phyloP scores from a whole-genome alignment of 2,329 filamentous ascomycete genomes.

The Fusarium sp. region DNA sequence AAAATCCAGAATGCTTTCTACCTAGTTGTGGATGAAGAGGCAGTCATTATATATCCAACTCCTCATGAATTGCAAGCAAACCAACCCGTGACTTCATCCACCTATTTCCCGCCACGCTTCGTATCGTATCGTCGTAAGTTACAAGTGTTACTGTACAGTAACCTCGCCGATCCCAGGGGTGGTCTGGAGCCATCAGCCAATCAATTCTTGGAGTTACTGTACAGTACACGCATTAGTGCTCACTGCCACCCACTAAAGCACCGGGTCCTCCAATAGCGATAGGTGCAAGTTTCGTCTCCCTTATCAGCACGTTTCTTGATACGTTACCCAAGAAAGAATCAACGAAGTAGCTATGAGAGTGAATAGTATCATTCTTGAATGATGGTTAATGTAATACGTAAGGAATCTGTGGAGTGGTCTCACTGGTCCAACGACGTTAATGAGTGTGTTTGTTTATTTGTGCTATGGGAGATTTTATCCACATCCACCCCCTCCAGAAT shows the following conservation, averaged over 20 bases:
- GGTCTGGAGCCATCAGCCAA: not conserved
- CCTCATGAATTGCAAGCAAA: not conserved
- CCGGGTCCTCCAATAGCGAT: not conserved
- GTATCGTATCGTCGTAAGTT: not conserved
- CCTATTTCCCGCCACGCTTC: not conserved
- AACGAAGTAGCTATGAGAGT: not conserved
- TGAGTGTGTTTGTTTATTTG: not conserved
- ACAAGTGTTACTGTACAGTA: conserved; percentile 15
- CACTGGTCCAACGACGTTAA: not conserved
- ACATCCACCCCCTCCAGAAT: not conserved
- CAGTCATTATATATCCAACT: not conserved
- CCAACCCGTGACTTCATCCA: not conserved
- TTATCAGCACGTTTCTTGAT: not conserved
- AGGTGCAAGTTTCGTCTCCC: not conserved
- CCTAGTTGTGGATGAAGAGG: no score
- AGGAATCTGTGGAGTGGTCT: not conserved
- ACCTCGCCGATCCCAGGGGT: not conserved
- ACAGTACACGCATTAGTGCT: conserved; percentile 28
- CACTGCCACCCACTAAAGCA: not conserved
- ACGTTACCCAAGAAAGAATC: not conserved
- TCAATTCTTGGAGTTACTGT: conserved; percentile 5
- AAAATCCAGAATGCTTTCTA: not conserved
- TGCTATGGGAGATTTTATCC: not conserved
- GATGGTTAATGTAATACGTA: not conserved
- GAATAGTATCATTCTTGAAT: not conserved